Evolutionary conservation across 192 early-diverging fungal species (phyloP), one percentile per base, ranked within the genome.

Genomic region (Coemansia sp.): DNA sequence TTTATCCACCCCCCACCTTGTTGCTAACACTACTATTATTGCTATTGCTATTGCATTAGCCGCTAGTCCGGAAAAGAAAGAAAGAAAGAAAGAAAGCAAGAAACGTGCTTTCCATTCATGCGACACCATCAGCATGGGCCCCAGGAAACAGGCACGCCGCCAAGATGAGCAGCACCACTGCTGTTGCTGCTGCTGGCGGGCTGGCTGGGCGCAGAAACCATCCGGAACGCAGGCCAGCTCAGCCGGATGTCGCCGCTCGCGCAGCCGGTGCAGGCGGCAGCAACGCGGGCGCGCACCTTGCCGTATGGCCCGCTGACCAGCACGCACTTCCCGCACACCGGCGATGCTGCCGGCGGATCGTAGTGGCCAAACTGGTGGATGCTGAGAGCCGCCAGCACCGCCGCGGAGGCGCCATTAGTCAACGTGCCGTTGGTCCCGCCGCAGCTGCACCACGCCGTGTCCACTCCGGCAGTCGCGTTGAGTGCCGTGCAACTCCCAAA

Each of bases 181-280:
- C 26, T 3, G 3, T 3, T 26, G 3, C 26, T 26, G 26, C 3
- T 26, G 26, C 26, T 26, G 26, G 26, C 26, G 18, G 65, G 70
- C 26, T 58, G 54, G 23, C 70, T 59, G 37, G 57, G 32, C 18
- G 68, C 67, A 7, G 72, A 78, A 70, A 85, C 61, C 58, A 75
- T 23, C 50, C 63, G 70, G 65, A 85, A 81, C 6, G 77, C 62
- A 13, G 15, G 21, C 18, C 67, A 68, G n/a, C 75, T 81, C 43
- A 85, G 63, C 59, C 75, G 71, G 13, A 85, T 61, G 16, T 59
- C 65, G 5, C 84, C 84, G 4, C 47, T 38, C 0, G n/a, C n/a
- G 47, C 84, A 85, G 0, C 21, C 69, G 9, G 63, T 69, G 53
- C 84, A 85, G 9, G 65, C 72, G 64, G 75, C 84, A n/a, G 61